Percentiles rank a stretch among this genome's conserved stretches.
Conservation (phyloP, 2,329 filamentous ascomycete species). For the Stachybotrys echinatus region DNA sequence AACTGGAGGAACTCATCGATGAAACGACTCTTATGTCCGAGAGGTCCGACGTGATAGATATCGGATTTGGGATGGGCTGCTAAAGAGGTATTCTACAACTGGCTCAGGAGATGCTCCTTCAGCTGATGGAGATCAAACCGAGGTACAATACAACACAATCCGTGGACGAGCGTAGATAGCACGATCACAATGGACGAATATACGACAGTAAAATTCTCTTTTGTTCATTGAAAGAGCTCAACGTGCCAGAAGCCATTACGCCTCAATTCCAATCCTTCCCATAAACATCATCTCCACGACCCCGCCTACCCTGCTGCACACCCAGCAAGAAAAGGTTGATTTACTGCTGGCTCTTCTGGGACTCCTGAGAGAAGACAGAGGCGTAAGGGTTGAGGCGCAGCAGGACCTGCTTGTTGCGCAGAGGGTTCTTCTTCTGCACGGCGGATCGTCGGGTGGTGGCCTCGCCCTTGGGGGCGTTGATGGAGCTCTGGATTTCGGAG, state of each 20-base stretch:
- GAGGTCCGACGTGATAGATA: slow-evolving; percentile 16
- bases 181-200: neutral
- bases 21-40: slow-evolving; percentile 18
- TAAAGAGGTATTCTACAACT: slow-evolving; percentile 6
- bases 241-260: slow-evolving; percentile 31
- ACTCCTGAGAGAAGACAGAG: slow-evolving; percentile 73
- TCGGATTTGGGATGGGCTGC: slow-evolving; percentile 23
- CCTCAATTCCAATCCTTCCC: slow-evolving; percentile 30
- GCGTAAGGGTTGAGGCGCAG: slow-evolving; percentile 99
- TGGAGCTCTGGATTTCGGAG: slow-evolving; percentile 94
- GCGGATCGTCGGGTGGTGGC: slow-evolving; percentile 81
- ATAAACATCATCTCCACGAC: slow-evolving; percentile 17
- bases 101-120: too few relatives aligned
- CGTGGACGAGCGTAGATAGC: neutral
- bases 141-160: too few relatives aligned
- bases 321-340: slow-evolving; percentile 25
- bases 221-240: slow-evolving; percentile 24
- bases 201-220: neutral
- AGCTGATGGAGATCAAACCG: too few relatives aligned
- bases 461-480: slow-evolving; percentile 86
- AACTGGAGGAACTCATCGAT: slow-evolving; percentile 58
- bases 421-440: slow-evolving; percentile 99
- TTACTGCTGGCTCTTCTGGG: slow-evolving; percentile 36
- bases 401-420: slow-evolving; percentile 97
- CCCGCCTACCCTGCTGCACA: slow-evolving; percentile 28